Evolutionary conservation across 495 filamentous ascomycete genomes (phyloP), one percentile per base, ranked within the genome.

Genomic region (Hypoxylon fragiforme): DNA sequence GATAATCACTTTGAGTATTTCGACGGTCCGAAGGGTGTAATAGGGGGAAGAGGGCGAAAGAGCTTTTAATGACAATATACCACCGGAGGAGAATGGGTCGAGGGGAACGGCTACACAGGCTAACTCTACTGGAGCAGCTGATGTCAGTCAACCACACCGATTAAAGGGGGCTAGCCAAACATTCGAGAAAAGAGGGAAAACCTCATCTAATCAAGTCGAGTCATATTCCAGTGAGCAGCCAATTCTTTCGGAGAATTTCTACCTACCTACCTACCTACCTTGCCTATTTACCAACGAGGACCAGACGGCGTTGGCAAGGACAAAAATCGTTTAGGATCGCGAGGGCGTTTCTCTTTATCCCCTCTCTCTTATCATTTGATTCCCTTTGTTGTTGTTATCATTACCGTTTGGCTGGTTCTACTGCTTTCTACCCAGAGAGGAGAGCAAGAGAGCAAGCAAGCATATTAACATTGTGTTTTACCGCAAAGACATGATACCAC

Each of bases 401-500:
- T n/a, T n/a, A n/a, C n/a, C n/a, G n/a, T n/a, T n/a, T n/a, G n/a
- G n/a, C 32, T 40, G 22, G 11, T 44, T 41, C 34, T 38, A 22
- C 40, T 22, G 28, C 26, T 7, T n/a, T n/a, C n/a, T n/a, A n/a
- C n/a, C n/a, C n/a, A n/a, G n/a, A 43, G 21, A 46, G 55, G 47
- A 58, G n/a, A 35, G 31, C 6, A 35, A 6, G 31, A 9, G n/a
- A 35, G 31, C 5, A 2, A 16, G 28, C 30, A 7, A 36, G 44
- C 44, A 36, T 24, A 44, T 44, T 46, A 60, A 50, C 50, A 57
- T 63, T 54, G 63, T 65, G 64, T 60, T 69, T 72, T 59, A 65
- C 60, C 57, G 44, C 49, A 63, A 67, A 65, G 64, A 65, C 67
- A 70, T 72, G 67, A 70, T 72, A 72, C 69, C 69, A 72, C 65